phyloP scores from a whole-genome alignment of 176 grass and related monocot genomes.

The Microstegium vimineum region DNA sequence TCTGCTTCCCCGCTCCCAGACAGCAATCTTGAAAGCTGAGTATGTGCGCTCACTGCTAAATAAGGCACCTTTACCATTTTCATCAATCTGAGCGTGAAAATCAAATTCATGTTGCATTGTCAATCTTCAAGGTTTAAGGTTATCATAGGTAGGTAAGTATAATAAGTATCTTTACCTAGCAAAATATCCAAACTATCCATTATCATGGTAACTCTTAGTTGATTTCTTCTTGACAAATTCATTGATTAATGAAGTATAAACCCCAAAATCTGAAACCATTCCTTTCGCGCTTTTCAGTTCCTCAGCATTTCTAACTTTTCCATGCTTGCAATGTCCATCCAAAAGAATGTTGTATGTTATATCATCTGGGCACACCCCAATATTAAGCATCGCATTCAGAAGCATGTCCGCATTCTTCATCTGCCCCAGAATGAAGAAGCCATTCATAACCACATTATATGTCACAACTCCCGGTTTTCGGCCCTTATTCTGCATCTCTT shows the following conservation, averaged over 20 bases:
- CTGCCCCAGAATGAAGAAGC: slow-evolving; percentile 77
- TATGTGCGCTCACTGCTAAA: neutral
- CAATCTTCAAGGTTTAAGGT: neutral
- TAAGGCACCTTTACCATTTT: neutral
- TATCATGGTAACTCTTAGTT: slow-evolving; percentile 33
- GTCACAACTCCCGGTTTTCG: slow-evolving; percentile 58
- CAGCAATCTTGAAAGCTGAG: slow-evolving; percentile 22
- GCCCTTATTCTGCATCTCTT: slow-evolving; percentile 76
- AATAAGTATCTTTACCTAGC: neutral
- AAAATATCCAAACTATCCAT: slow-evolving; percentile 13
- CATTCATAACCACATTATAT: slow-evolving; percentile 87
- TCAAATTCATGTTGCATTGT: neutral
- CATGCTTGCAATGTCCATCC: slow-evolving; percentile 75
- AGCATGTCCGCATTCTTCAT: slow-evolving; percentile 83
- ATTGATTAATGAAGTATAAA: slow-evolving; percentile 62
- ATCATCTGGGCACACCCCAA: slow-evolving; percentile 68
- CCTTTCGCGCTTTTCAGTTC: slow-evolving; percentile 71
- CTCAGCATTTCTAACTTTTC: slow-evolving; percentile 38
- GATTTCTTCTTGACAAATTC: slow-evolving; percentile 63
- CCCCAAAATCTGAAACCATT: slow-evolving; percentile 65
- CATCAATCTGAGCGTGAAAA: neutral
- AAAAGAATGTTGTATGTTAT: slow-evolving; percentile 90
- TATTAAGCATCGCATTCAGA: slow-evolving; percentile 72
- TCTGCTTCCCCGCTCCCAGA: slow-evolving; percentile 15
- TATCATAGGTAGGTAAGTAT: neutral